Conservation (phyloP, 2,329 filamentous ascomycete genomes). For the Onygena corvina region DNA sequence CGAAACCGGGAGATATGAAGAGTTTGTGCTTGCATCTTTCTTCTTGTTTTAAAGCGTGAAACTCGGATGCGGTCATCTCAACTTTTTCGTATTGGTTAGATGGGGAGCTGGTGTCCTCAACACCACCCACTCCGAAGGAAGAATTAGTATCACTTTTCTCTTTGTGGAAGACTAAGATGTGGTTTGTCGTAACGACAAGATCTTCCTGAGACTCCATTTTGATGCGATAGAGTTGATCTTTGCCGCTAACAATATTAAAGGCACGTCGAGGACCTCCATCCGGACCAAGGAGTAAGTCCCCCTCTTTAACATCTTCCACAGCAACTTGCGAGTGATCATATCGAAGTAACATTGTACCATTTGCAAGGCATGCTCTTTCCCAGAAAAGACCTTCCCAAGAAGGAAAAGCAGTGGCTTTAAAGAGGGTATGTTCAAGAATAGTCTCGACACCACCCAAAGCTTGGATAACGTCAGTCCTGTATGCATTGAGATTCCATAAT, state of each 20-base stretch:
- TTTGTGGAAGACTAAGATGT: slow-evolving; percentile 38
- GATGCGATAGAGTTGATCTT: slow-evolving; percentile 40
- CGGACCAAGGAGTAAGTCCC: slow-evolving; percentile 40
- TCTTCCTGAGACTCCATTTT: slow-evolving; percentile 36
- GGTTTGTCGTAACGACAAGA: slow-evolving; percentile 40
- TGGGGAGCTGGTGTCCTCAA: slow-evolving; percentile 9
- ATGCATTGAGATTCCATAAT: slow-evolving; percentile 91
- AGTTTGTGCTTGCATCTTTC: slow-evolving; percentile 29
- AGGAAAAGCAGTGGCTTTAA: slow-evolving; percentile 93
- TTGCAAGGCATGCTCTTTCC: slow-evolving; percentile 47
- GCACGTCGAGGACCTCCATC: slow-evolving; percentile 38
- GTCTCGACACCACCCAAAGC: slow-evolving; percentile 93
- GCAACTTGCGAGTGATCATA: slow-evolving; percentile 36
- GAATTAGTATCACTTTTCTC: slow-evolving; percentile 19
- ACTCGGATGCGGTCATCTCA: slow-evolving; percentile 38
- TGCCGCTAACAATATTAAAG: slow-evolving; percentile 40
- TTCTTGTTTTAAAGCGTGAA: slow-evolving; percentile 29
- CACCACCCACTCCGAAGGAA: not conserved
- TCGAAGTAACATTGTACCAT: slow-evolving; percentile 27
- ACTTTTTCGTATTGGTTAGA: slow-evolving; percentile 30
- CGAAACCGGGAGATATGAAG: slow-evolving; percentile 28
- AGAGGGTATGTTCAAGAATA: slow-evolving; percentile 89
- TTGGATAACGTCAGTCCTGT: slow-evolving; percentile 93
- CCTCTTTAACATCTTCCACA: slow-evolving; percentile 40
- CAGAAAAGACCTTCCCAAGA: slow-evolving; percentile 96